Evolutionary conservation across 257 asterid species (phyloP).

Genomic region (Nicotiana undulata): DNA sequence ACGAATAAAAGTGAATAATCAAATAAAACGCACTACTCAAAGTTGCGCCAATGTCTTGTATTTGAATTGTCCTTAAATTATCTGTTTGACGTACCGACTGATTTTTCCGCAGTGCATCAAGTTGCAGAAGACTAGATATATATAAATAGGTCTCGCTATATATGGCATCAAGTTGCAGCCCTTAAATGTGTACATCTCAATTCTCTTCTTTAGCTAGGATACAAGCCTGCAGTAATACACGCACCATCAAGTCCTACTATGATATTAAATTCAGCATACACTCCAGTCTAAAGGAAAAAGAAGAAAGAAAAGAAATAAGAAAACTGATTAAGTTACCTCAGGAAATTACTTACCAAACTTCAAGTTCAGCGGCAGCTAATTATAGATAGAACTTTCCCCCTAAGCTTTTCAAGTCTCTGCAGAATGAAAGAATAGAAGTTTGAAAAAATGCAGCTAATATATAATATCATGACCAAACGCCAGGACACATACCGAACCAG

Average conservation of each 20-base stretch:
- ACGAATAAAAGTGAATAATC: background rate
- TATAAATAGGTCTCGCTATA: background rate
- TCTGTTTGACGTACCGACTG: background rate
- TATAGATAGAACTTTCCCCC: constrained; percentile 45
- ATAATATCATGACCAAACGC: background rate
- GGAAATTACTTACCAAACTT: background rate
- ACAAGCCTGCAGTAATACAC: background rate
- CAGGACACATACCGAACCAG: constrained; percentile 43
- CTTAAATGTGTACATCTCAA: background rate
- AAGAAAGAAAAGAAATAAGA: no score
- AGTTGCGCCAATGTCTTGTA: background rate
- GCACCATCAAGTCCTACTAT: background rate
- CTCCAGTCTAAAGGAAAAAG: background rate
- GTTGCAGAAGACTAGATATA: background rate
- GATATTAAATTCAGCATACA: background rate
- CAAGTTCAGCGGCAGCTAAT: constrained; percentile 19
- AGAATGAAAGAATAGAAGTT: constrained; percentile 8
- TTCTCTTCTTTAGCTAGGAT: background rate
- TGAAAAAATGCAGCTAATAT: background rate
- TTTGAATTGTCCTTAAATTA: background rate
- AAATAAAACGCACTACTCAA: background rate
- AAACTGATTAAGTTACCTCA: no score
- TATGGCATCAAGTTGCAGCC: background rate
- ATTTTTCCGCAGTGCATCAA: background rate
- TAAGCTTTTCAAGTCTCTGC: constrained; percentile 23